These are phyloP conservation scores for Pseudofabraea citricarpa DNA, from an alignment of 2,329 filamentous ascomycete species.

Conservation along the genomic window DNA sequence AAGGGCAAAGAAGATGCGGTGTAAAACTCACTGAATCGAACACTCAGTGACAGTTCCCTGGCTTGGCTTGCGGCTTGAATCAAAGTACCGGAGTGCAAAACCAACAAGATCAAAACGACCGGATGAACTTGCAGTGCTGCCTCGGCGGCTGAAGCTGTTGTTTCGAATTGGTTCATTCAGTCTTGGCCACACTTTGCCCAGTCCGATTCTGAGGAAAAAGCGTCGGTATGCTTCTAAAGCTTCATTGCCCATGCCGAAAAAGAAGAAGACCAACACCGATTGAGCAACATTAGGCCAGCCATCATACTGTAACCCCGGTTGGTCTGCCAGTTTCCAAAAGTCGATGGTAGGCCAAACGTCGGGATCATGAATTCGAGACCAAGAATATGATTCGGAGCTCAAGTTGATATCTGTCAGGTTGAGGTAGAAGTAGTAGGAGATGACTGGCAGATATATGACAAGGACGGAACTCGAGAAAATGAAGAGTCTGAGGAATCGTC, in stretches of 20 bases:
- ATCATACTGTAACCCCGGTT: slow-evolving; percentile 42
- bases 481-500: slow-evolving; percentile 58
- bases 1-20: background rate
- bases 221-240: slow-evolving; percentile 47
- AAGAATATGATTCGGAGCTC: slow-evolving; percentile 40
- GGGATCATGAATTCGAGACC: slow-evolving; percentile 44
- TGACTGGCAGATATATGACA: slow-evolving; percentile 46
- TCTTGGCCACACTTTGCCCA: slow-evolving; percentile 18
- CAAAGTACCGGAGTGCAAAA: slow-evolving; percentile 19
- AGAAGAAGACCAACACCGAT: slow-evolving; percentile 52
- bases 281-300: slow-evolving; percentile 52
- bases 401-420: slow-evolving; percentile 32
- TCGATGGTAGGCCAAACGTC: slow-evolving; percentile 43
- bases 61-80: slow-evolving; percentile 8
- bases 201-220: slow-evolving; percentile 14
- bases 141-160: background rate
- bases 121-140: slow-evolving; percentile 4
- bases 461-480: slow-evolving; percentile 47
- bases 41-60: slow-evolving; percentile 6
- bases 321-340: slow-evolving; percentile 33
- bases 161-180: slow-evolving; percentile 8
- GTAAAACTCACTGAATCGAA: slow-evolving; percentile 3
- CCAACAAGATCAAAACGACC: slow-evolving; percentile 19
- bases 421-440: slow-evolving; percentile 47
- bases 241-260: slow-evolving; percentile 61